phyloP scores from a whole-genome alignment of 305 asterid species.

The Ilex paraguariensis region DNA sequence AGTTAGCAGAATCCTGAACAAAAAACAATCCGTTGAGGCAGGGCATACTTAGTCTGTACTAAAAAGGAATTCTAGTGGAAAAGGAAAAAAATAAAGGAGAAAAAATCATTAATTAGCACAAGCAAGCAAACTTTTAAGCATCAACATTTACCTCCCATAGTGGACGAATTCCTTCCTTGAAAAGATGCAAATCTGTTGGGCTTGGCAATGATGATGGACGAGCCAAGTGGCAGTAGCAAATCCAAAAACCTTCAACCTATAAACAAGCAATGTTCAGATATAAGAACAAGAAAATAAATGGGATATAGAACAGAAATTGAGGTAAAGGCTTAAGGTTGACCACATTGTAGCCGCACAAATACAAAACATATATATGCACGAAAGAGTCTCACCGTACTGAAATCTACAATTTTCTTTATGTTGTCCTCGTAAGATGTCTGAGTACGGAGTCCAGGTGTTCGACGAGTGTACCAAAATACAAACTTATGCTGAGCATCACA shows the following conservation, averaged over 20 bases:
- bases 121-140: slow-evolving; percentile 3
- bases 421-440: slow-evolving; percentile 91
- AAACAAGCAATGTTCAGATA: slow-evolving; percentile 8
- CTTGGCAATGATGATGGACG: slow-evolving; percentile 74
- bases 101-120: slow-evolving; percentile 3
- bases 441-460: slow-evolving; percentile 83
- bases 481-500: slow-evolving; percentile 61
- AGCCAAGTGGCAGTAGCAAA: slow-evolving; percentile 85
- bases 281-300: slow-evolving; percentile 3
- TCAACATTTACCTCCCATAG: slow-evolving; percentile 74
- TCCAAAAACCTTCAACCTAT: slow-evolving; percentile 94
- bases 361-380: slow-evolving; percentile 9
- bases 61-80: neutral
- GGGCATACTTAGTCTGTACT: no score
- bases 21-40: slow-evolving; percentile 1
- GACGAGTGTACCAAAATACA: slow-evolving; percentile 93
- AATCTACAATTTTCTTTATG: slow-evolving; percentile 80
- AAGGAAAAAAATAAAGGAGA: slow-evolving; percentile 2
- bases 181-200: slow-evolving; percentile 94
- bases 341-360: neutral
- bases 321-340: neutral
- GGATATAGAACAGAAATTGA: neutral
- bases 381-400: slow-evolving; percentile 62
- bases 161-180: slow-evolving; percentile 94
- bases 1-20: slow-evolving; percentile 81